Conservation (phyloP, 257 asterid genomes). For the Rauvolfia tetraphylla region DNA sequence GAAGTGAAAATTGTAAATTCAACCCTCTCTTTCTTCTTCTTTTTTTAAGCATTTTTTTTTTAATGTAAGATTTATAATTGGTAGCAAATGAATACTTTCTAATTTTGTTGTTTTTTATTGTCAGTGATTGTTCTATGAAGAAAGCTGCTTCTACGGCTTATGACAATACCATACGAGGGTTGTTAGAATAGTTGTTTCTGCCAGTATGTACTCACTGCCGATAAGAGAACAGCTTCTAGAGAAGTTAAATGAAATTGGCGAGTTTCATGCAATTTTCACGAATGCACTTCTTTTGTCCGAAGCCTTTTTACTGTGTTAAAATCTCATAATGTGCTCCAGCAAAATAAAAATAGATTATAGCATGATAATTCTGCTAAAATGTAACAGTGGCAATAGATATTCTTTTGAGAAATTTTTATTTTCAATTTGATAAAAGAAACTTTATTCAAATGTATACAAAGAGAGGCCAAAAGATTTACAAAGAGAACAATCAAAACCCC, state of each 20-base stretch:
- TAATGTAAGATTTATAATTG: no score
- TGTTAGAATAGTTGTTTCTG: slow-evolving; percentile 84
- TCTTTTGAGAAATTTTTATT: no score
- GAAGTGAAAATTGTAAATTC: no score
- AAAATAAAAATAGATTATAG: no score
- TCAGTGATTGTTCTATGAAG: slow-evolving; percentile 60
- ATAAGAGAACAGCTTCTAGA: slow-evolving; percentile 76
- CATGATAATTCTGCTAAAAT: no score
- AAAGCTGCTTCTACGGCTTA: slow-evolving; percentile 86
- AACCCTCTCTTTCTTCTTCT: no score
- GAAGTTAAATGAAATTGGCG: slow-evolving; percentile 78
- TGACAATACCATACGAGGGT: slow-evolving; percentile 88
- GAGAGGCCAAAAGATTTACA: no score
- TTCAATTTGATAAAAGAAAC: no score
- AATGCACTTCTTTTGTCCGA: neutral
- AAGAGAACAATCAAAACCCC: no score
- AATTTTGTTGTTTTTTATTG: neutral
- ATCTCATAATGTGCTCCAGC: neutral
- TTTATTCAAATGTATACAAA: no score
- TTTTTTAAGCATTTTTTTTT: no score
- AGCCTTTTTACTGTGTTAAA: neutral
- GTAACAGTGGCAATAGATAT: no score
- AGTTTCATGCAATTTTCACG: slow-evolving; percentile 21
- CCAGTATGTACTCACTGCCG: slow-evolving; percentile 97
- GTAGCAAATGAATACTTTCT: neutral